phyloP scores from a whole-genome alignment of 2,329 filamentous ascomycete genomes.

The Emergomyces pasteurianus region DNA sequence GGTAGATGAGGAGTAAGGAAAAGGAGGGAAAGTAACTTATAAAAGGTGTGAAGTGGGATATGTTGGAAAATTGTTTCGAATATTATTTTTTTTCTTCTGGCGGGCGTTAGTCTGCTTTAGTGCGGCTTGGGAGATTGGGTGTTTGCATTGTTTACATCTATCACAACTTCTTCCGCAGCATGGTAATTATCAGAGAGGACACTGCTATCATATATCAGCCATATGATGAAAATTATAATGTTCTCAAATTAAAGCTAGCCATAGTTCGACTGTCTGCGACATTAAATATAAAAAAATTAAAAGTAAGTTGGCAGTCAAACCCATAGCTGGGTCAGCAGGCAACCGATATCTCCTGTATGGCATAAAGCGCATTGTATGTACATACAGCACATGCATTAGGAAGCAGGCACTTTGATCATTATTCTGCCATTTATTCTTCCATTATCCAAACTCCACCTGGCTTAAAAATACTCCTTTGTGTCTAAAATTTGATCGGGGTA shows the following conservation, averaged over 20 bases:
- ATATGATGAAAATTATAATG: background rate
- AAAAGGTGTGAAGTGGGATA: constrained; percentile 1
- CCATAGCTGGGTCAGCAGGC: background rate
- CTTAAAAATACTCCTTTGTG: background rate
- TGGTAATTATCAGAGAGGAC: background rate
- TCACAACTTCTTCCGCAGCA: too few species aligned
- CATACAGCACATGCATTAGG: background rate
- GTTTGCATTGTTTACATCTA: constrained; percentile 5
- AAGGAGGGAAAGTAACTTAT: background rate
- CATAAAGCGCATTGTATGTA: background rate
- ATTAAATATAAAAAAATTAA: background rate
- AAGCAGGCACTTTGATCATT: background rate
- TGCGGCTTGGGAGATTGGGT: background rate
- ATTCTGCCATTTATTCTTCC: background rate
- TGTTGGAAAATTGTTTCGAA: background rate
- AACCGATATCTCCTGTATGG: background rate
- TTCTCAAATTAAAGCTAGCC: background rate
- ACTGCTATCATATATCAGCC: background rate
- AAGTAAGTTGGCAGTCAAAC: background rate
- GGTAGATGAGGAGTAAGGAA: constrained; percentile 11
- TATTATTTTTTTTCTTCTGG: constrained; percentile 5
- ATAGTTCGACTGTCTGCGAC: background rate
- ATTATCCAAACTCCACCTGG: background rate
- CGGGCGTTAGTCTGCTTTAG: constrained; percentile 2
- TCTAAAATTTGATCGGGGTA: background rate